Percentiles rank a stretch among this genome's conserved stretches.
Evolutionary conservation across 2,329 filamentous ascomycete genomes (phyloP).

Genomic region (Nemania bipapillata): DNA sequence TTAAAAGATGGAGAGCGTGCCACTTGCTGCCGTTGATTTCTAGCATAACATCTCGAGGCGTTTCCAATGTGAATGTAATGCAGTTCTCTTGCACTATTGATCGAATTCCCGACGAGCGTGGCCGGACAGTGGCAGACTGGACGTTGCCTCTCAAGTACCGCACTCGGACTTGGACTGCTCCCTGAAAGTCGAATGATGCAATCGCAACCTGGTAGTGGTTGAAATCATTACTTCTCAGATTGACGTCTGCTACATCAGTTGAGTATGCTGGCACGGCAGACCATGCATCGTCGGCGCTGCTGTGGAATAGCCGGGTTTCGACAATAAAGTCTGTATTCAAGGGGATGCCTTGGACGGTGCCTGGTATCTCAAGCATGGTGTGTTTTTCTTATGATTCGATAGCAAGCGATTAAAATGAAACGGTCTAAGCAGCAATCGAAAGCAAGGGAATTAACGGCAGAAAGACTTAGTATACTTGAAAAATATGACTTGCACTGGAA

Average conservation of each 20-base stretch:
- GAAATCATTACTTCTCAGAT: constrained; percentile 2
- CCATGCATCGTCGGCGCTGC: neutral
- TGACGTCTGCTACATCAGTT: neutral
- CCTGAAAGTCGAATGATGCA: constrained; percentile 4
- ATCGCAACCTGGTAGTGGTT: neutral
- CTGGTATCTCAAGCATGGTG: neutral
- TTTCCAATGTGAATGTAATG: neutral
- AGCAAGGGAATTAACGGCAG: neutral
- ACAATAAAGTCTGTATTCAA: neutral
- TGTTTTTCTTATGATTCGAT: neutral
- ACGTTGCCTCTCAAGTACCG: neutral
- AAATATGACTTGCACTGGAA: neutral
- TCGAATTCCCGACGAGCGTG: neutral
- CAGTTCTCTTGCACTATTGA: neutral
- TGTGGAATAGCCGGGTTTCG: neutral
- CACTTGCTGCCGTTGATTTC: constrained; percentile 48
- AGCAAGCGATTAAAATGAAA: neutral
- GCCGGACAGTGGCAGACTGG: neutral
- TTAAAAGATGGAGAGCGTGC: constrained; percentile 45
- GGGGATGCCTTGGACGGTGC: neutral
- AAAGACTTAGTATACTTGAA: neutral
- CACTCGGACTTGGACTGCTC: constrained; percentile 1
- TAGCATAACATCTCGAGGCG: constrained; percentile 35
- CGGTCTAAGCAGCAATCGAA: neutral
- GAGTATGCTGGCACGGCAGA: neutral